Percentiles rank a stretch among this genome's conserved stretches.
Conservation (phyloP, 768 basidiomycete species). For the Coprinopsis marcescibilis region DNA sequence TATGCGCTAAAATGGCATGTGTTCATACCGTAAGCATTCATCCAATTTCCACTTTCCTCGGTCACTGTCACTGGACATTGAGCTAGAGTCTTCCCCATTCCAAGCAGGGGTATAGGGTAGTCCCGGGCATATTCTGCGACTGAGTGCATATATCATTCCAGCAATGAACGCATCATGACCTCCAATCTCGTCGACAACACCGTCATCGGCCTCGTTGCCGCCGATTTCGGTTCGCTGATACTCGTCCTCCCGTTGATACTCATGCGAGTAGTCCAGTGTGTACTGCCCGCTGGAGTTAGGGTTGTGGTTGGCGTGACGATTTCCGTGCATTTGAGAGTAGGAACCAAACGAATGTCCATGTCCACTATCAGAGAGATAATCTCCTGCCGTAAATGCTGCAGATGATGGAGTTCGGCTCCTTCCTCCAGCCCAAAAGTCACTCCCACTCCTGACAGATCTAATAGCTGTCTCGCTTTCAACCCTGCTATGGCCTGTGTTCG, state of each 20-base stretch:
- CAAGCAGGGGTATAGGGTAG: conserved; percentile 66
- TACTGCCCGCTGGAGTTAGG: conserved; percentile 26
- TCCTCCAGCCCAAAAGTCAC: conserved; percentile 71
- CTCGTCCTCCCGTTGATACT: conserved; percentile 48
- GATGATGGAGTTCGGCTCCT: conserved; percentile 50
- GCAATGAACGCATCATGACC: conserved; percentile 82
- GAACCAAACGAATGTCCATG: conserved; percentile 15
- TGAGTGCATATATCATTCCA: conserved; percentile 82
- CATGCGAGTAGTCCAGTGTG: conserved; percentile 15
- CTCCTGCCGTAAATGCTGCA: conserved; percentile 44
- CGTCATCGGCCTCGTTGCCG: conserved; percentile 31
- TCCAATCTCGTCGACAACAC: conserved; percentile 64
- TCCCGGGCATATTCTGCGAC: conserved; percentile 65
- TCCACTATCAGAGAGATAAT: conserved; percentile 26
- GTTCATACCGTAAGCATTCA: conserved; percentile 66
- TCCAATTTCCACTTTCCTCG: conserved; percentile 70
- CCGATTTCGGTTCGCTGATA: conserved; percentile 53
- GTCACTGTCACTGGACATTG: conserved; percentile 29
- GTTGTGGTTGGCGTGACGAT: conserved; percentile 18
- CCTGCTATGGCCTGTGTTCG: conserved; percentile 10
- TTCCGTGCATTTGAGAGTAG: conserved; percentile 15
- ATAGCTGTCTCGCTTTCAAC: conserved; percentile 26
- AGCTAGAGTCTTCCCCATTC: conserved; percentile 30
- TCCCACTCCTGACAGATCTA: conserved; percentile 57
- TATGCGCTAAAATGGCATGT: background rate